phyloP scores from a whole-genome alignment of 148 eudicot genomes.

The Dysphania ambrosioides region DNA sequence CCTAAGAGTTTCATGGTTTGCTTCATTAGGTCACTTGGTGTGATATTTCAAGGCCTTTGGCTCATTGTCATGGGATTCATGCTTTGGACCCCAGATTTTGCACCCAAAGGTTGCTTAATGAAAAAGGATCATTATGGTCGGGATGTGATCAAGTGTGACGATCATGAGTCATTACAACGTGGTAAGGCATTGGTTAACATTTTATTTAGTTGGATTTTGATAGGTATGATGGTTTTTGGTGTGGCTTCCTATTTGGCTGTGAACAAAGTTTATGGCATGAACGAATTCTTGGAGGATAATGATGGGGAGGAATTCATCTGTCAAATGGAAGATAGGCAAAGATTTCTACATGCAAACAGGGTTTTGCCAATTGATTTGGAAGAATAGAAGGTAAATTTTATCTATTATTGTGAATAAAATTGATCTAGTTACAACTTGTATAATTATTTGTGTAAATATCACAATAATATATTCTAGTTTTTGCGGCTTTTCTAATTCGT shows the following conservation, averaged over 20 bases:
- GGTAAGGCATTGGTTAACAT: conserved; percentile 44
- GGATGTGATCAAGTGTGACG: conserved; percentile 26
- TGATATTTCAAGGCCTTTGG: conserved; percentile 42
- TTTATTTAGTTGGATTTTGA: conserved; percentile 38
- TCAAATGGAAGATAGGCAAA: conserved; percentile 23
- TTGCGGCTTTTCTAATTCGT: too few relatives aligned
- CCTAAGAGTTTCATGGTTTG: conserved; percentile 28
- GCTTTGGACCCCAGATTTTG: conserved; percentile 37
- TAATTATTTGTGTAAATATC: conserved; percentile 1
- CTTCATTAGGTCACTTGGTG: conserved; percentile 37
- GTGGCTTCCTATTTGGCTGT: conserved; percentile 22
- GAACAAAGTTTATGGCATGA: conserved; percentile 14
- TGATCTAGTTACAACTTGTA: background rate
- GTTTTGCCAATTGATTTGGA: conserved; percentile 22
- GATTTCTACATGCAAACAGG: conserved; percentile 18
- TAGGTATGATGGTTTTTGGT: conserved; percentile 32
- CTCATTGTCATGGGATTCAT: conserved; percentile 40
- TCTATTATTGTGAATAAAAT: background rate
- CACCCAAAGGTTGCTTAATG: conserved; percentile 39
- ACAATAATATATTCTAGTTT: too few relatives aligned
- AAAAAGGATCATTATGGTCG: conserved; percentile 20
- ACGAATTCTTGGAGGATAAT: conserved; percentile 9
- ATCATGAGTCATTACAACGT: conserved; percentile 25
- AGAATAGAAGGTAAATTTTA: background rate
- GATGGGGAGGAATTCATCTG: conserved; percentile 15